Evolutionary conservation across 441 rosid genomes (phyloP), one percentile per base, ranked within the genome.

Genomic region (Metrosideros polymorpha): DNA sequence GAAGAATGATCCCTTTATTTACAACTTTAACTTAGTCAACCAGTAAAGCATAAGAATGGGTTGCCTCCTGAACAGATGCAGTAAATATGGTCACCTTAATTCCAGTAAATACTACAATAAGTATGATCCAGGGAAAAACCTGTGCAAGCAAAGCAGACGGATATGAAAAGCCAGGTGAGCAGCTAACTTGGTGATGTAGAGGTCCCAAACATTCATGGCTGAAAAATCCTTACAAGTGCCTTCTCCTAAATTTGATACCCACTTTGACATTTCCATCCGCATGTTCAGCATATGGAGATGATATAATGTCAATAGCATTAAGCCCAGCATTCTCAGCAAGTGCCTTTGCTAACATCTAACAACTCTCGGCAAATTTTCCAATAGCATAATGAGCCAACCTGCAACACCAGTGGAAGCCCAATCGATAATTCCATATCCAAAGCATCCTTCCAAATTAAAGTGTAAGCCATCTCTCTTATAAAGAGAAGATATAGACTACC

Each of bases 371-470:
- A 89, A 94, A 97, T 89, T 98, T 98, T 51, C 98, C 88, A 88
- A 98, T 94, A 84, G 99, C 99, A 89, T 97, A 97, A 89, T 97
- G 98, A 91, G 95, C 99, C 94, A 95, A 93, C 89, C 99, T 97
- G 96, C 89, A 91, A 54, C 47, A 22, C 14, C 79, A 39, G 79
- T 71, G 47, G 79, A 71, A 32, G 82, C 71, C 61, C 13, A 39
- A 4, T 71, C 10, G 39, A 24, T 10, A 22, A 71, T 71, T 71
- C 79, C n/a, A 0, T 39, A 24, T 12, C 47, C 79, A 39, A 71
- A 71, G 1, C 79, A 71, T 71, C 79, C 77, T 35, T 66, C 27
- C 15, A 35, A 66, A 19, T 10, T 66, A 66, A 35, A 66, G 7
- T 19, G 77, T 2, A 35, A 66, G 77, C 27, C 79, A 71, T 71